Percentiles rank a stretch among this genome's conserved stretches.
Conservation (phyloP, 2,329 filamentous ascomycete genomes). For the Phoma sp. region DNA sequence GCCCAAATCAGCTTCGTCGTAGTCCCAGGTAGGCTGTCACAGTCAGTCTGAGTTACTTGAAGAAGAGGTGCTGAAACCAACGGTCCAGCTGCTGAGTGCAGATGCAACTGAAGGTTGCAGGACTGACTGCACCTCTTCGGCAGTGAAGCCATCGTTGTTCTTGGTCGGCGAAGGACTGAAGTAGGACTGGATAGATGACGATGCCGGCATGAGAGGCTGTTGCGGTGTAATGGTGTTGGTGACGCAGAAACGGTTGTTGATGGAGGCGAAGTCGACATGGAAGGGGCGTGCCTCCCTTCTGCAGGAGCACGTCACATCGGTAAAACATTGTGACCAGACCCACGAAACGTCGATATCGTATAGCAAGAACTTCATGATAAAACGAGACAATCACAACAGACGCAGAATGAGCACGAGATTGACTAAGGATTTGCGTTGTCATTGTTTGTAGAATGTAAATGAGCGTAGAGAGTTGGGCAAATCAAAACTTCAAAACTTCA, state of each 20-base stretch:
- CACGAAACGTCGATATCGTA: background rate
- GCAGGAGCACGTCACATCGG: background rate
- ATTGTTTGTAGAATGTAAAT: constrained; percentile 23
- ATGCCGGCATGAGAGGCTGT: constrained; percentile 41
- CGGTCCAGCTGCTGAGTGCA: constrained; percentile 29
- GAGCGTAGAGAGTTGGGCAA: constrained; percentile 40
- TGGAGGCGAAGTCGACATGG: constrained; percentile 5
- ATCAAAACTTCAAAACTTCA: constrained; percentile 10
- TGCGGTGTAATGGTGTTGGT: background rate
- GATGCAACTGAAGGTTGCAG: constrained; percentile 44
- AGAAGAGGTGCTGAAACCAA: background rate
- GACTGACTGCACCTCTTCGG: constrained; percentile 53
- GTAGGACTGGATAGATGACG: constrained; percentile 54
- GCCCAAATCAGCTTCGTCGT: constrained; percentile 58
- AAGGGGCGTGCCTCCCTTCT: constrained; percentile 16
- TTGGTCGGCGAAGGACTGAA: constrained; percentile 43
- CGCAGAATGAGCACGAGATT: background rate
- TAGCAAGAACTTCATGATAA: background rate
- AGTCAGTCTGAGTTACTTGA: constrained; percentile 9
- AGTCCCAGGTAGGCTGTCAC: constrained; percentile 56
- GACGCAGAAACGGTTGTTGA: background rate
- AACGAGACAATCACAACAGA: background rate
- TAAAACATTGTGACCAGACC: background rate
- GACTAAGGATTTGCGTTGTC: constrained; percentile 2
- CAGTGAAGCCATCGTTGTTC: constrained; percentile 62